Conservation (phyloP, 768 basidiomycete species). For the Boletellus sp. region DNA sequence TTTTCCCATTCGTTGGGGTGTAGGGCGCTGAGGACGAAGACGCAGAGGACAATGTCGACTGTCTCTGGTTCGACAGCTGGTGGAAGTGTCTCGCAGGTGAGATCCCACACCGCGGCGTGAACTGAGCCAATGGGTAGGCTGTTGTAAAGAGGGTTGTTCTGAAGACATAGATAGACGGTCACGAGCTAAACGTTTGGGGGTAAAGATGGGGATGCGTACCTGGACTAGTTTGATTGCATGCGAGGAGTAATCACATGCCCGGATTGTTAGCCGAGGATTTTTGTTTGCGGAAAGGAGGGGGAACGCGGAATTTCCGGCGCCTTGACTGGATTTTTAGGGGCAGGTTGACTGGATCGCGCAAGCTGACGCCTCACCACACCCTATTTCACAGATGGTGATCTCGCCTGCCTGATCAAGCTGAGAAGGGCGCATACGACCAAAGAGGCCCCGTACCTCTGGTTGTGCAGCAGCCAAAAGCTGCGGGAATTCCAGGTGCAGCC, state of each 20-base stretch:
- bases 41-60: conserved; percentile 88
- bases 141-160: conserved; percentile 72
- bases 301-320: conserved; percentile 93
- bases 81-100: conserved; percentile 67
- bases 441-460: conserved; percentile 47
- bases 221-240: conserved; percentile 90
- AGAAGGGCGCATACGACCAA: not conserved
- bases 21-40: conserved; percentile 91
- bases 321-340: conserved; percentile 36
- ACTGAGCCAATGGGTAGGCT: conserved; percentile 68
- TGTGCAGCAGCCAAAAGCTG: conserved; percentile 73
- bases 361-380: conserved; percentile 64
- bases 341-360: not conserved
- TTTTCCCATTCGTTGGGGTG: conserved; percentile 89
- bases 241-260: conserved; percentile 87
- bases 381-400: conserved; percentile 77
- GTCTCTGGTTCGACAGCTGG: conserved; percentile 56
- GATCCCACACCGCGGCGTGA: conserved; percentile 85
- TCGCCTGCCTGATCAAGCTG: conserved; percentile 64
- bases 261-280: conserved; percentile 70
- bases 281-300: conserved; percentile 80
- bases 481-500: conserved; percentile 93
- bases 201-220: conserved; percentile 38
- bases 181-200: not conserved
- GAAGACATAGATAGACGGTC: not conserved